These are phyloP conservation scores for Cyclotella atomus DNA, from an alignment of 108 stramenopile species.

Conservation along the genomic window DNA sequence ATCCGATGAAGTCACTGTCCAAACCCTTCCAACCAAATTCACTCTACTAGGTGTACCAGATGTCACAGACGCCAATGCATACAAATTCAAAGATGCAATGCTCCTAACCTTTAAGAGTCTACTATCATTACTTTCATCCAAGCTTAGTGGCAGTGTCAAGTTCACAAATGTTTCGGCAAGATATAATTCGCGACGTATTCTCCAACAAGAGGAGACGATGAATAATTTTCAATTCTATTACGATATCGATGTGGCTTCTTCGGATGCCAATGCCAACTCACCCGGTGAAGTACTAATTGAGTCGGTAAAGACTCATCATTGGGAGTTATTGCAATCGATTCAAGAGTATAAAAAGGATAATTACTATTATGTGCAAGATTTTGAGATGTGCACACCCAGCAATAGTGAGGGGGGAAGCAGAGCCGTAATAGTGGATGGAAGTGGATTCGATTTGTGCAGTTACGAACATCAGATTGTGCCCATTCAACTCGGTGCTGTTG, in stretches of 20 bases:
- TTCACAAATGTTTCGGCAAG: background rate
- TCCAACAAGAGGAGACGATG: background rate
- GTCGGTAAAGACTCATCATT: background rate
- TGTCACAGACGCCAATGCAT: background rate
- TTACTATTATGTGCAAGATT: slow-evolving; percentile 6
- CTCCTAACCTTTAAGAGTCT: background rate
- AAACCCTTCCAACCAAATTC: background rate
- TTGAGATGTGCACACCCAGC: slow-evolving; percentile 3
- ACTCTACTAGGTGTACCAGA: background rate
- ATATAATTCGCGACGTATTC: background rate
- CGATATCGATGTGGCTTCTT: background rate
- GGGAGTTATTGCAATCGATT: background rate
- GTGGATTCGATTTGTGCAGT: slow-evolving; percentile 6
- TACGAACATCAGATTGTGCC: slow-evolving; percentile 4
- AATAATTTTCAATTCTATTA: background rate
- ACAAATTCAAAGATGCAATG: background rate
- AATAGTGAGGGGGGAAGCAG: background rate
- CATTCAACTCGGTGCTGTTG: background rate
- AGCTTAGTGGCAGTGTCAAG: background rate
- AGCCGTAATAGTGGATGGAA: background rate
- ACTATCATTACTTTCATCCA: background rate
- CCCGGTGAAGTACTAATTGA: background rate
- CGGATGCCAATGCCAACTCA: background rate
- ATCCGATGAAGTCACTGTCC: background rate
- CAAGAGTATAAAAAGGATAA: background rate